Conservation (phyloP, 768 basidiomycete species). For the Lentinula aciculospora region DNA sequence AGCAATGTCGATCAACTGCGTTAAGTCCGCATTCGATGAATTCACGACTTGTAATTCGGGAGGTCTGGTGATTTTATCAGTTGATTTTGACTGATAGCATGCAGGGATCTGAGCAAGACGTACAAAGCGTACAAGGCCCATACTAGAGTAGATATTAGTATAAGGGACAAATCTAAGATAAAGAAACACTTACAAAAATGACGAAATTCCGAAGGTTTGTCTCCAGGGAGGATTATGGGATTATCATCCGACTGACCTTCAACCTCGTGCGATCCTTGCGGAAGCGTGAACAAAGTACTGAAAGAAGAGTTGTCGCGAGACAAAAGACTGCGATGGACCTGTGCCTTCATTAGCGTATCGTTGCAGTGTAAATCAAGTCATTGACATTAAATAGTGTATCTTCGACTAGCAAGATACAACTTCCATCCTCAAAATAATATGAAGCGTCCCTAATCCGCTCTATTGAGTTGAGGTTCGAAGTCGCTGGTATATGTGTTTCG, state of each 20-base stretch:
- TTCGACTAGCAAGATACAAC: constrained; percentile 58
- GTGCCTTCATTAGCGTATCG: background rate
- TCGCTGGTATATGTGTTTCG: background rate
- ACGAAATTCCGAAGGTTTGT: constrained; percentile 60
- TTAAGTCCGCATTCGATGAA: constrained; percentile 43
- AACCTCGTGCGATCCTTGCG: constrained; percentile 40
- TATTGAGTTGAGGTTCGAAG: background rate
- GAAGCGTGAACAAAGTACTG: constrained; percentile 59
- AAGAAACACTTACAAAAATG: constrained; percentile 35
- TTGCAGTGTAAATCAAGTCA: constrained; percentile 7
- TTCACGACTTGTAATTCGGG: constrained; percentile 50
- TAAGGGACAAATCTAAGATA: background rate
- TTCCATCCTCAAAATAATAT: constrained; percentile 66
- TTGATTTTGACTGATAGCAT: constrained; percentile 2
- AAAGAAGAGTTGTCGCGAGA: constrained; percentile 65
- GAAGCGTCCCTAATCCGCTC: constrained; percentile 32
- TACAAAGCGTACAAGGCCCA: constrained; percentile 76
- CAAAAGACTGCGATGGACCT: constrained; percentile 58
- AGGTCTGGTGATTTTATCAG: constrained; percentile 36
- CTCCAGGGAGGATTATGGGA: constrained; percentile 59
- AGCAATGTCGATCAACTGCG: constrained; percentile 55
- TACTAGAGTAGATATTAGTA: constrained; percentile 17
- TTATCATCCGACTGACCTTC: constrained; percentile 64
- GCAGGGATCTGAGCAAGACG: constrained; percentile 18
- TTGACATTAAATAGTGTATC: constrained; percentile 66